A percentile compares a stretch with the other conserved stretches of the same genome.
These are phyloP conservation scores for Reticulascus tulasneorum DNA, from an alignment of 2,329 filamentous ascomycete genomes.

Conservation along the genomic window DNA sequence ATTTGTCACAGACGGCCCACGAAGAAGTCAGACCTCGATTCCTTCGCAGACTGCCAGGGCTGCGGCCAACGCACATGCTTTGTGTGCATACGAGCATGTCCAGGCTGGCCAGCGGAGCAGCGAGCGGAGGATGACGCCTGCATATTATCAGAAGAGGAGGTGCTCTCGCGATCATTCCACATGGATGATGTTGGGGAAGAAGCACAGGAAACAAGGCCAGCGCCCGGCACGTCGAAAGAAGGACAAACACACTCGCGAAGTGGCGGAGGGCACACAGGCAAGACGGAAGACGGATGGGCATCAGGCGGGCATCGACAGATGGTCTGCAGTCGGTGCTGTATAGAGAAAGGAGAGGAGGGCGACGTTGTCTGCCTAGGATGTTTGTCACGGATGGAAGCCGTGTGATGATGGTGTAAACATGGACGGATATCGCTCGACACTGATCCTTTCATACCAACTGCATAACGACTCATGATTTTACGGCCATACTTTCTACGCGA, in stretches of 20 bases:
- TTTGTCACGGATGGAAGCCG: slow-evolving; percentile 39
- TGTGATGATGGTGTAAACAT: too few species aligned
- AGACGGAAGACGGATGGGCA: slow-evolving; percentile 33
- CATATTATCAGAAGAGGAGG: slow-evolving; percentile 27
- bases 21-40: slow-evolving; percentile 62
- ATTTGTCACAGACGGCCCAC: slow-evolving; percentile 64
- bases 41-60: slow-evolving; percentile 59
- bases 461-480: too few species aligned
- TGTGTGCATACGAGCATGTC: slow-evolving; percentile 64
- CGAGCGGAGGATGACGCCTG: slow-evolving; percentile 12
- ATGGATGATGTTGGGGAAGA: slow-evolving; percentile 46
- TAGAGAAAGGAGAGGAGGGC: slow-evolving; percentile 60
- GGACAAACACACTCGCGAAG: not conserved
- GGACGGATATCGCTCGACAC: too few species aligned
- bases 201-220: slow-evolving; percentile 8
- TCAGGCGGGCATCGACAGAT: slow-evolving; percentile 44
- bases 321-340: slow-evolving; percentile 65
- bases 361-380: slow-evolving; percentile 66
- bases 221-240: slow-evolving; percentile 4
- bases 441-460: too few species aligned
- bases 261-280: too few species aligned
- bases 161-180: slow-evolving; percentile 40
- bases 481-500: too few species aligned
- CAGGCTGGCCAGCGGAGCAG: slow-evolving; percentile 35
- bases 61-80: slow-evolving; percentile 63